Conservation (phyloP, 2,329 filamentous ascomycete genomes). For the Fusarium penzigii region DNA sequence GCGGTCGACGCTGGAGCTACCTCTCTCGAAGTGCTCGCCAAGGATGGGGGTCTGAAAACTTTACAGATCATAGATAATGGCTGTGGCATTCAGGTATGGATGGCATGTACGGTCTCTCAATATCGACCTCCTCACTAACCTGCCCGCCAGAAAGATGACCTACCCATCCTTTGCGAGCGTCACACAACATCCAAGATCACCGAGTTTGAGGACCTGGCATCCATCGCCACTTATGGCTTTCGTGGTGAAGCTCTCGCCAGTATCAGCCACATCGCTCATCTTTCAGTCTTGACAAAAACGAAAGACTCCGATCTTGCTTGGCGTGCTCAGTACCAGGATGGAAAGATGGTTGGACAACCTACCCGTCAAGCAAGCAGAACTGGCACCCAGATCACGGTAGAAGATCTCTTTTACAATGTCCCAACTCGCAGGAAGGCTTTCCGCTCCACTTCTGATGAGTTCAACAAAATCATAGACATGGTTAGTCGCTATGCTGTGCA, state of each 20-base stretch:
- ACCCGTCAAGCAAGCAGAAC: constrained; percentile 88
- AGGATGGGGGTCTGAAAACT: constrained; percentile 92
- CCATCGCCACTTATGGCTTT: constrained; percentile 96
- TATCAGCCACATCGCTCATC: constrained; percentile 96
- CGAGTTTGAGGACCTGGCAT: constrained; percentile 85
- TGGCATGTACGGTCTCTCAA: background rate
- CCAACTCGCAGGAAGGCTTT: constrained; percentile 87
- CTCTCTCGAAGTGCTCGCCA: constrained; percentile 84
- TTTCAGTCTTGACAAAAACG: constrained; percentile 93
- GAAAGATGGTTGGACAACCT: constrained; percentile 78
- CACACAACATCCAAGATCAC: constrained; percentile 97
- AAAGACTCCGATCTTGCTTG: constrained; percentile 85
- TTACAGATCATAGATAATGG: constrained; percentile 98
- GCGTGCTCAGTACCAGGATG: constrained; percentile 84
- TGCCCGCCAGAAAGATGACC: constrained; percentile 72
- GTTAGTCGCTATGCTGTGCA: constrained; percentile 93
- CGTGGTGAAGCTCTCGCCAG: constrained; percentile 94
- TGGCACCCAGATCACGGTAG: constrained; percentile 93
- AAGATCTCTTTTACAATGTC: constrained; percentile 97
- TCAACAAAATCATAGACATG: constrained; percentile 95
- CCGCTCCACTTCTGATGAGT: constrained; percentile 88
- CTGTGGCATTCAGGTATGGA: constrained; percentile 82
- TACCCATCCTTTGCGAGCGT: constrained; percentile 89
- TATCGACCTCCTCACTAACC: constrained; percentile 14
- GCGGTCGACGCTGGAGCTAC: constrained; percentile 97